Evolutionary conservation across 352 stramenopile species (phyloP), one percentile per base, ranked within the genome.

Genomic region (Pythium aquatile): DNA sequence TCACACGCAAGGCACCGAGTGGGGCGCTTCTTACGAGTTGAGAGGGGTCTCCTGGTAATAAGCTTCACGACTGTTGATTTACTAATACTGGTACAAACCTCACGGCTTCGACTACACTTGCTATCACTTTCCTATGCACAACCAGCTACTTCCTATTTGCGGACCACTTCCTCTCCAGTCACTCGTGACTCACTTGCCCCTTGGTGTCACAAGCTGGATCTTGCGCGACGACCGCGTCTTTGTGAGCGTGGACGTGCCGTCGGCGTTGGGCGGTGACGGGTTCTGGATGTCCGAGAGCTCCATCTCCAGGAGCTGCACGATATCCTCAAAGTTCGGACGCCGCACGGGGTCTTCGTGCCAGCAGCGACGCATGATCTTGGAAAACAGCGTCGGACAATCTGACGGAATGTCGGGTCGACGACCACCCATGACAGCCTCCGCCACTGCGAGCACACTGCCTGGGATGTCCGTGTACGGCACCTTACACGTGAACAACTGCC

Each of bases 361-460:
- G 62, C 82, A 90, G 14, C 81, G 81, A 30, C 79, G 77, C 84
- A 93, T 93, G 73, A 93, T 88, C 74, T 90, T 93, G 39, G 74
- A 71, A 72, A 93, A 91, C 29, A 90, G 64, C 16, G 68, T 76
- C 51, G 82, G 84, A 39, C 84, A 93, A 35, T 78, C 55, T 16
- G 69, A 61, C 10, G 80, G 82, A 62, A 93, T 91, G 40, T 72
- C 65, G 0, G 84, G 84, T 0, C 84, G 82, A n/a, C 78, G 75
- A 14, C 84, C 84, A 40, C 55, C 74, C 32, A 93, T 65, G 20
- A 93, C 84, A 17, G 84, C 84, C 55, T 93, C 84, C n/a, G 82
- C 73, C 9, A 93, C 74, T 0, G 84, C 84, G 3, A 93, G 59
- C 17, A 90, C 77, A 29, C 84, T 93, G 26, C 84, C 84, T n/a